Evolutionary conservation across 305 asterid species (phyloP), one percentile per base, ranked within the genome.

Genomic region (Fraxinus floribunda): DNA sequence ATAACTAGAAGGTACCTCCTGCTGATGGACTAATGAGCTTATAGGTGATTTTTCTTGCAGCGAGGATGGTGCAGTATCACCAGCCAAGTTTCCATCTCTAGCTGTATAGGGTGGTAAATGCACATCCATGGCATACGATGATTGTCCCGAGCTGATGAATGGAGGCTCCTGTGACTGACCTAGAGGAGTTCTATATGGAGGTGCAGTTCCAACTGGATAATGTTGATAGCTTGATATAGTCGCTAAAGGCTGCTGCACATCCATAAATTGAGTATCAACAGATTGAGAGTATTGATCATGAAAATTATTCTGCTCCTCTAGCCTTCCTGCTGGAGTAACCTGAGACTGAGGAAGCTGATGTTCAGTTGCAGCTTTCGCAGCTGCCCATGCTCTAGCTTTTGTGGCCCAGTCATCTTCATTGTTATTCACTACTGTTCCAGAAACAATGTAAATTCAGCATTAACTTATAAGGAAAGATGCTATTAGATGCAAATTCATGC

Each of bases 1-100:
- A 96, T 96, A 96, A 96, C 98, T 94, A 96, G 97, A 96, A 96
- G 99, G 95, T 96, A 96, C 99, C 99, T 96, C 99, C 99, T 93
- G 99, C 98, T 88, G 98, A 90, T 87, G 94, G 92, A 87, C 89
- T 73, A 90, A 84, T 87, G 95, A 89, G 86, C 88, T 91, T 79
- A 87, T 86, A 78, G 96, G 88, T 60, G 95, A 87, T 80, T 86
- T 90, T 80, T 89, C 94, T 78, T 80, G 90, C 79, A 86, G 93
- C 71, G 85, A 85, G 83, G 80, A 90, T n/a, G 60, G 20, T 49
- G 90, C 81, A 82, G 81, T 72, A 84, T 91, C 92, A 70, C 91
- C 94, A 80, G 88, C 79, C 78, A 78, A 41, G 81, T 85, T 88
- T 86, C 92, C 95, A 84, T 92, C 93, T 85, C 89, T 88, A 78